Evolutionary conservation across 192 early-diverging fungal genomes (phyloP), one percentile per base, ranked within the genome.

Genomic region (Umbelopsis ramanniana): DNA sequence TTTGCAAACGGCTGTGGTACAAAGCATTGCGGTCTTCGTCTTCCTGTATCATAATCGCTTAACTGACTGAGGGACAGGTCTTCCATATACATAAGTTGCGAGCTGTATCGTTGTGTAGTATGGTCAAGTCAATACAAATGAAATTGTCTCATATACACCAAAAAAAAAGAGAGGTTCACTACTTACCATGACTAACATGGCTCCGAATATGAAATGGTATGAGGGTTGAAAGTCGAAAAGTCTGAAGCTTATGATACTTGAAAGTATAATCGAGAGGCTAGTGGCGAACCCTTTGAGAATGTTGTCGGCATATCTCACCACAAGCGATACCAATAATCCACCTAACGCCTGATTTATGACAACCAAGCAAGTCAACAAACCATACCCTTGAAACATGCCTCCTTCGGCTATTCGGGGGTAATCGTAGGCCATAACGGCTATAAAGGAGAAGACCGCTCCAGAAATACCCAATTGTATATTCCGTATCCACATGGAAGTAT

Each of bases 211-310:
- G 82, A 96, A 96, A 47, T 82, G 72, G 7, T 84, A 26, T 7
- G 90, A 88, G 5, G 94, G 85, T 23, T 88, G 79, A 81, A 96
- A 94, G 73, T 84, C 78, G 74, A 95, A 94, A 6, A 92, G 79
- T 66, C 87, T 88, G 6, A 89, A 79, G 11, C 89, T 91, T 9
- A 88, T 88, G 55, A 92, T 69, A 14, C 87, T 88, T 0, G 92
- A 94, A 9, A 93, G 76, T 29, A 95, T 91, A 67, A 95, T 94
- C 26, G 93, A 92, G 6, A 95, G 72, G 0, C 91, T 92, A 2
- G 93, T 95, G 0, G 93, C 92, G 76, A 95, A 95, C 10, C 92
- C 92, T 72, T 95, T 95, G 9, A 95, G 74, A 71, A 94, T 94
- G 71, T 93, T 94, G 76, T 94, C 93, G 10, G 93, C 92, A 55